These are phyloP conservation scores for Scheffersomyces titani DNA, from an alignment of 1,139 yeast genomes.

Conservation along the genomic window DNA sequence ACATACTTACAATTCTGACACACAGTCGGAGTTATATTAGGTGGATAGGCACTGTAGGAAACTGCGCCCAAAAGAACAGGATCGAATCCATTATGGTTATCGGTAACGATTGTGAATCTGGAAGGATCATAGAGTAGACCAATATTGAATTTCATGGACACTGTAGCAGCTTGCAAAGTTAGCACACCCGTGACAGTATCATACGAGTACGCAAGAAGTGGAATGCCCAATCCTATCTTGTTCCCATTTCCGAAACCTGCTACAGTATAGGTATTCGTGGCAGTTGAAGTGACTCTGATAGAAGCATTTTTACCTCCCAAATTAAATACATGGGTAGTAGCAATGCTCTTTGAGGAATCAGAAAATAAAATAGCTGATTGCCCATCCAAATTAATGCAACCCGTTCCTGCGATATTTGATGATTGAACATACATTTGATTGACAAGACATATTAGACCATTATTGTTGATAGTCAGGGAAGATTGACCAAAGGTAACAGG, in stretches of 20 bases:
- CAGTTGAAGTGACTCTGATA: slow-evolving; percentile 19
- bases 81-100: slow-evolving; percentile 13
- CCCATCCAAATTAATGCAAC: slow-evolving; percentile 28
- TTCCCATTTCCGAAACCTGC: slow-evolving; percentile 36
- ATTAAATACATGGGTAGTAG: slow-evolving; percentile 23
- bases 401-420: slow-evolving; percentile 25
- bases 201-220: slow-evolving; percentile 17
- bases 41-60: slow-evolving; percentile 16
- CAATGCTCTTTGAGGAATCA: slow-evolving; percentile 16
- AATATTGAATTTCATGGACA: slow-evolving; percentile 19
- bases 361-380: slow-evolving; percentile 21
- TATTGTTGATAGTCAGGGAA: slow-evolving; percentile 22
- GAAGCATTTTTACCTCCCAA: slow-evolving; percentile 19
- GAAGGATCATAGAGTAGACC: slow-evolving; percentile 19
- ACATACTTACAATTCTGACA: slow-evolving; percentile 14
- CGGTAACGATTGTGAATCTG: slow-evolving; percentile 11
- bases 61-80: slow-evolving; percentile 14
- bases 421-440: slow-evolving; percentile 25
- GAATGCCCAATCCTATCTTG: slow-evolving; percentile 20
- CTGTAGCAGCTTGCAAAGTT: slow-evolving; percentile 12
- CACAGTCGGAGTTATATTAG: slow-evolving; percentile 16
- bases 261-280: slow-evolving; percentile 24
- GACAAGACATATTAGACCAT: slow-evolving; percentile 32
- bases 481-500: slow-evolving; percentile 22
- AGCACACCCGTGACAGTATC: slow-evolving; percentile 21